Evolutionary conservation across 345 rosid genomes (phyloP), one percentile per base, ranked within the genome.

Genomic region (Heritiera littoralis): DNA sequence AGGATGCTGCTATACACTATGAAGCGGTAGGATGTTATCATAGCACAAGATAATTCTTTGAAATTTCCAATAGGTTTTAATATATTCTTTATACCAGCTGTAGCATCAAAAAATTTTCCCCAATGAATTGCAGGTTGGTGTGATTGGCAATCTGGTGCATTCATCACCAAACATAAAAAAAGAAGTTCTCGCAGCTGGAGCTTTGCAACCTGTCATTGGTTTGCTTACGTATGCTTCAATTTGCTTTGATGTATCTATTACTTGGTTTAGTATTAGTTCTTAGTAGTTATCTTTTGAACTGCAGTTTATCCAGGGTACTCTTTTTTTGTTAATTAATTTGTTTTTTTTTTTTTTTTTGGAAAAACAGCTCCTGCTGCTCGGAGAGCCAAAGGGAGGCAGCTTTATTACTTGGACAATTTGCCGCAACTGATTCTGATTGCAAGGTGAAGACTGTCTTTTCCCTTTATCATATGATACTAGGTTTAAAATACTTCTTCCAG

Each of bases 341-440:
- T 40, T 76, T 65, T 48, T 7, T 78, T 80, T 7, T 78, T 80
- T 23, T 23, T 23, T 23, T 23, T 23, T 35, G 3, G 74, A 80
- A 23, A 79, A 60, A 84, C 90, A 96, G 98, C 83, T 96, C 98
- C 66, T 87, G 93, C 86, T 96, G 98, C 87, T 86, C 97, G 32
- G 98, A 96, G 87, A 96, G 97, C 86, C 98, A 94, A 75, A 90
- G 98, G 81, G 99, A 96, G 86, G 99, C 98, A 9, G 99, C 98
- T 81, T 86, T 94, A 67, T 88, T 96, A 83, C 95, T 96, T 59
- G 98, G 99, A 77, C 99, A 96, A 80, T 96, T 96, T 88, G 99
- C 98, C 72, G 98, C 98, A 65, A 89, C 97, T 41, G 98, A 96
- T 87, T 92, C 98, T 74, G 99, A 94, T 87, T 91, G 97, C 89